Evolutionary conservation across 805 yeast genomes (phyloP).

Genomic region (Saccharomycopsis fodiens): DNA sequence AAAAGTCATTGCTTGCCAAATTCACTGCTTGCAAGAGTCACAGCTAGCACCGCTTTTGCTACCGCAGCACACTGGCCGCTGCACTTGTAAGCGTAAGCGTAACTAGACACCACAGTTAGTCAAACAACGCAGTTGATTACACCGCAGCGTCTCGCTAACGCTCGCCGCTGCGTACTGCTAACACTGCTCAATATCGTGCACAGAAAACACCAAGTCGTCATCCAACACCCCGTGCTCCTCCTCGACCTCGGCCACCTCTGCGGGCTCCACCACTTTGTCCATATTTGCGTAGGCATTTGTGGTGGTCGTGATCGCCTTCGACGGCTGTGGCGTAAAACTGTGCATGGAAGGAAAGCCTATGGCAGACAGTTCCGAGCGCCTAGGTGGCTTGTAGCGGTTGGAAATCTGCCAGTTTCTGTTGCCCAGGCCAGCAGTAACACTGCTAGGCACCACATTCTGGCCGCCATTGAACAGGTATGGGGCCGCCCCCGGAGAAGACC

Average conservation of each 20-base stretch:
- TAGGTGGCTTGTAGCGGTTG: slow-evolving; percentile 7
- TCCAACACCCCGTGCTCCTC: background rate
- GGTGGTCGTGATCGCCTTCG: slow-evolving; percentile 28
- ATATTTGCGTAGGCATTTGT: slow-evolving; percentile 27
- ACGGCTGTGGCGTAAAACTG: slow-evolving; percentile 24
- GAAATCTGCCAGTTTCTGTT: slow-evolving; percentile 4
- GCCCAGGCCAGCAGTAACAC: background rate
- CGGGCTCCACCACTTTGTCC: slow-evolving; percentile 9
- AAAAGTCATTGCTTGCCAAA: too few relatives aligned
- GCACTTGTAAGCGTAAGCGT: too few relatives aligned
- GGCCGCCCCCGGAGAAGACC: background rate
- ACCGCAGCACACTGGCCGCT: too few relatives aligned
- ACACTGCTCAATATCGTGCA: slow-evolving; percentile 5
- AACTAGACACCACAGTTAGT: too few relatives aligned
- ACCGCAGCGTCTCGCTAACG: too few relatives aligned
- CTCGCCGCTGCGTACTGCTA: too few relatives aligned
- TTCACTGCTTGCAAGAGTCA: too few relatives aligned
- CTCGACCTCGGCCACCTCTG: background rate
- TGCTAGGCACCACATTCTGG: background rate
- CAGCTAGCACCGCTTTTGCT: too few relatives aligned
- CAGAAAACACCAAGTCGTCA: slow-evolving; percentile 3
- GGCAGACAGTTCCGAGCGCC: slow-evolving; percentile 1
- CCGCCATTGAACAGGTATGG: background rate
- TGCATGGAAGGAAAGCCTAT: slow-evolving; percentile 12
- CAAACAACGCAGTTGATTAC: too few relatives aligned